These are phyloP conservation scores for Venturia effusa DNA, from an alignment of 2,329 filamentous ascomycete genomes.

Conservation along the genomic window DNA sequence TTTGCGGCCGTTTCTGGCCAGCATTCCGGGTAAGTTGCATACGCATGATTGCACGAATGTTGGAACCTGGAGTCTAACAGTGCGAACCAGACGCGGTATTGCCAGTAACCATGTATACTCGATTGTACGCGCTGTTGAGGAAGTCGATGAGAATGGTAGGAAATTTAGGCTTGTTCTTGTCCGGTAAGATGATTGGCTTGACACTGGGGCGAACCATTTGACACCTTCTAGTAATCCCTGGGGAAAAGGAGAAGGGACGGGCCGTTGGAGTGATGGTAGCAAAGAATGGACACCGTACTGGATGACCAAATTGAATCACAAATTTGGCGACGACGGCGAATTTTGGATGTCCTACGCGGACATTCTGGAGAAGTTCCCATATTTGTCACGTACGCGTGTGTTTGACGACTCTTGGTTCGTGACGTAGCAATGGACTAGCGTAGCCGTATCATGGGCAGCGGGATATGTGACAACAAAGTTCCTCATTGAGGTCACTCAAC, in stretches of 20 bases:
- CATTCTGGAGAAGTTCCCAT: slow-evolving; percentile 2
- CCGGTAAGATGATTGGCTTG: too few species aligned
- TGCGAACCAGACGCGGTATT: too few species aligned
- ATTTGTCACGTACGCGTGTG: slow-evolving; percentile 10
- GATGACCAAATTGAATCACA: not conserved
- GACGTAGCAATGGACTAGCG: slow-evolving; percentile 9
- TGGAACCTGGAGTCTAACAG: too few species aligned
- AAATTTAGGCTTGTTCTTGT: not conserved
- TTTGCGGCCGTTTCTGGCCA: too few species aligned
- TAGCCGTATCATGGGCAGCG: slow-evolving; percentile 10
- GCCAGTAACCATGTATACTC: too few species aligned
- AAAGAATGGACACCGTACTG: not conserved
- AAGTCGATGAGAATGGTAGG: not conserved
- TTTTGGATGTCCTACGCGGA: slow-evolving; percentile 13
- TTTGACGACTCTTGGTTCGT: slow-evolving; percentile 10
- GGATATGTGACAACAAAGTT: slow-evolving; percentile 12
- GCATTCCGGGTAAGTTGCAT: too few species aligned
- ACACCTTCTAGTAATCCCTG: not conserved
- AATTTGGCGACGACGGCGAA: not conserved
- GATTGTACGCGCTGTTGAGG: not conserved
- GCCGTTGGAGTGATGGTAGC: not conserved
- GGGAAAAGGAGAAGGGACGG: not conserved
- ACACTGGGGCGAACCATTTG: too few species aligned
- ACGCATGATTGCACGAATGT: too few species aligned
- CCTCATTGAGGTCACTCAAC: slow-evolving; percentile 6